Evolutionary conservation across 2,329 filamentous ascomycete genomes (phyloP), one percentile per base, ranked within the genome.

Genomic region (Exophiala viscosa): DNA sequence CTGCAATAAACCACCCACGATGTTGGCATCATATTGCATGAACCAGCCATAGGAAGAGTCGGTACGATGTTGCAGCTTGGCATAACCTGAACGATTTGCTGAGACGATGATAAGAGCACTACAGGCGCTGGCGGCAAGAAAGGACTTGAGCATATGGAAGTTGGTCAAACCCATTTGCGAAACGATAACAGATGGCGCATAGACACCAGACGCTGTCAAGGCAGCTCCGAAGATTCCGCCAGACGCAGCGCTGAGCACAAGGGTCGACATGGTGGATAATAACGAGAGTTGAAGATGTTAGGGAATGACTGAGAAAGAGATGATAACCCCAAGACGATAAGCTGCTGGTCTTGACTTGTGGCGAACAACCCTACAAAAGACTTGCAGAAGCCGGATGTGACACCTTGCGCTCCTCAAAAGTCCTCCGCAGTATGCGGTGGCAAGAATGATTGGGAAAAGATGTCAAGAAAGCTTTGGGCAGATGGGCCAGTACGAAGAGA

Each of bases 71-170:
- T 68, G 68, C 10, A 80, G 68, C 13, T 65, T 66, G 23, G 75
- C 66, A 60, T 74, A 72, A 34, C 70, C 70, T 1, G 74, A 63
- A 4, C 66, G 66, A 43, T 80, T 74, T 9, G 75, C 69, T 13
- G 76, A 32, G 32, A 75, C 48, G 28, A 52, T 32, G 39, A 70
- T 81, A 66, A 74, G 85, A 80, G 79, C 78, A 68, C 81, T 85
- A 60, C 73, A 76, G 20, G 80, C 83, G 8, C 81, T 81, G 3
- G 83, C 85, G 1, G 79, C 75, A 3, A 87, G 67, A 61, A 87
- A 87, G 8, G 76, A 75, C 66, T 85, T 78, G 28, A 84, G 65
- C 84, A 87, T 87, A 64, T 84, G 82, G 67, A 79, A 86, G 63
- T 84, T 77, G 43, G 76, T 68, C 41, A 86, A 70, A 18, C 72